These are phyloP conservation scores for Chlamydomonas applanata DNA, from an alignment of 139 green algal species.

Conservation along the genomic window DNA sequence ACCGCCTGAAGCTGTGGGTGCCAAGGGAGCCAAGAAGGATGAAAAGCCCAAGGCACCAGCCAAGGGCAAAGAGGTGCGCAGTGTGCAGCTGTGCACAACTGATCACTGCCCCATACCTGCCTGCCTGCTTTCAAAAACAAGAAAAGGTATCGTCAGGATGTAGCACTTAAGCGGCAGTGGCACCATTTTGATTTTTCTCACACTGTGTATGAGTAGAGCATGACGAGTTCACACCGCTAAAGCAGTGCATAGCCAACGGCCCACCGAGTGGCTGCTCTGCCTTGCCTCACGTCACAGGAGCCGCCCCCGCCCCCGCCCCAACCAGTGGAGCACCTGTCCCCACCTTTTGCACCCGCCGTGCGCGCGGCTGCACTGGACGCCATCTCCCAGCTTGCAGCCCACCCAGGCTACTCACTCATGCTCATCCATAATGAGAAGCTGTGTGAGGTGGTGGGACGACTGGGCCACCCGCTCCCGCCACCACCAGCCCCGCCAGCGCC, in stretches of 20 bases:
- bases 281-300: background rate
- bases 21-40: no score
- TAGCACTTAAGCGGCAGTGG: background rate
- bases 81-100: no score
- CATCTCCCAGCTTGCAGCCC: constrained; percentile 25
- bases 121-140: no score
- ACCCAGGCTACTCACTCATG: constrained; percentile 4
- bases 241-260: background rate
- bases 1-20: no score
- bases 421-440: background rate
- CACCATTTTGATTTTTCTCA: background rate
- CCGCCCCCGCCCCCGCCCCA: background rate
- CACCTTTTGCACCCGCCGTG: constrained; percentile 22
- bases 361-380: constrained; percentile 21
- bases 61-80: no score
- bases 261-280: background rate
- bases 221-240: background rate
- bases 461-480: background rate
- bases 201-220: background rate
- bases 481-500: constrained; percentile 3
- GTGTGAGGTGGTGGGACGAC: background rate
- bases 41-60: no score
- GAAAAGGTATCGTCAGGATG: no score
- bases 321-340: constrained; percentile 3
- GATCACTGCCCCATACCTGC: no score